These are phyloP conservation scores for Epichloe brachyelytri DNA, from an alignment of 2,329 filamentous ascomycete genomes.

Conservation along the genomic window DNA sequence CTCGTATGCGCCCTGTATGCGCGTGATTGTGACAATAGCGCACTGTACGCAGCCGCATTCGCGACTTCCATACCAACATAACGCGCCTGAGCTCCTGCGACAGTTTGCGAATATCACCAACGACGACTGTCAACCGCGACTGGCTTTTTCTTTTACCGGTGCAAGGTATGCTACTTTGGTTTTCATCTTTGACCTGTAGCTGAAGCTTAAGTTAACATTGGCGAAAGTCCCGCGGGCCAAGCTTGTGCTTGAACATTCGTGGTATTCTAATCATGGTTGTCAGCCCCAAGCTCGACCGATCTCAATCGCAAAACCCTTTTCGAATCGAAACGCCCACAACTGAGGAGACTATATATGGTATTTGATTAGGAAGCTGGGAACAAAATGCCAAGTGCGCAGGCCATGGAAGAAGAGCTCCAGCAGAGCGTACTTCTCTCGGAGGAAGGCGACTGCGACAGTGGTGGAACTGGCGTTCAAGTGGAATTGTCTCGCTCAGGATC, in stretches of 20 bases:
- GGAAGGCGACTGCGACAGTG: slow-evolving; percentile 29
- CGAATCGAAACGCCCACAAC: slow-evolving; percentile 18
- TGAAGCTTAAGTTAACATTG: slow-evolving; percentile 3
- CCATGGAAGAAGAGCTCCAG: slow-evolving; percentile 45
- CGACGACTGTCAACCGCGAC: not conserved
- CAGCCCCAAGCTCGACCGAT: slow-evolving; percentile 10
- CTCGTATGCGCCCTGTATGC: not conserved
- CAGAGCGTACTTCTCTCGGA: slow-evolving; percentile 41
- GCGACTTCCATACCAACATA: slow-evolving; percentile 1
- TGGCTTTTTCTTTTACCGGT: not conserved
- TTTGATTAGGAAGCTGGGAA: slow-evolving; percentile 14
- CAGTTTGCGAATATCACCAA: not conserved
- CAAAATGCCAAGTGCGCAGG: slow-evolving; percentile 37
- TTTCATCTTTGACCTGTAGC: not conserved
- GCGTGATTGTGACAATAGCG: not conserved
- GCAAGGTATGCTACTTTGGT: slow-evolving; percentile 1
- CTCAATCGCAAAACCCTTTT: slow-evolving; percentile 10
- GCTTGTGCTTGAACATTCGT: slow-evolving; percentile 5
- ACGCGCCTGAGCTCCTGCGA: slow-evolving; percentile 1
- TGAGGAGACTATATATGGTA: slow-evolving; percentile 7
- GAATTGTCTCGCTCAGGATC: not conserved
- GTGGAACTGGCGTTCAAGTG: slow-evolving; percentile 13
- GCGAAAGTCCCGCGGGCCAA: slow-evolving; percentile 5
- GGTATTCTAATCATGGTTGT: slow-evolving; percentile 11
- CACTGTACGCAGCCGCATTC: slow-evolving; percentile 5